phyloP scores from a whole-genome alignment of 208 protist genomes.

The Leishmania tropica region DNA sequence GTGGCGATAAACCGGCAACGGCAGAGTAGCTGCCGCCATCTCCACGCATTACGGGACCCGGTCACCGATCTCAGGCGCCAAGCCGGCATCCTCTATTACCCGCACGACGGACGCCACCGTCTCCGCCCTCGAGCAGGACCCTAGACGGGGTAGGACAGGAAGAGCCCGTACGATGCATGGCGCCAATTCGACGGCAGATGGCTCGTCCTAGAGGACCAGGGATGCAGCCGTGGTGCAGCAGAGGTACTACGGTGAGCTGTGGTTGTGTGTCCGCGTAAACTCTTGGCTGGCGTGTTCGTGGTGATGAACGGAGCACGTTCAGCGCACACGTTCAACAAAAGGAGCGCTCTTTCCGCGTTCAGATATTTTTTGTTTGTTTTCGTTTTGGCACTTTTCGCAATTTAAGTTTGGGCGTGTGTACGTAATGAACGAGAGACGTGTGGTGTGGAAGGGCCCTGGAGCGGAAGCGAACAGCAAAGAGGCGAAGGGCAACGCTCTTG shows the following conservation, averaged over 20 bases:
- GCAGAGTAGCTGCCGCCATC: background rate
- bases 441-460: background rate
- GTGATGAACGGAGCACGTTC: too few species aligned
- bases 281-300: too few species aligned
- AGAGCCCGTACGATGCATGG: background rate
- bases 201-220: background rate
- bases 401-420: too few species aligned
- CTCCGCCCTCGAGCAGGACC: background rate
- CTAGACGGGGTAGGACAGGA: background rate
- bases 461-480: background rate
- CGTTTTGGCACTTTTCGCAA: too few species aligned
- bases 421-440: background rate
- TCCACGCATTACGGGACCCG: background rate
- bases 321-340: too few species aligned
- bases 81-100: background rate
- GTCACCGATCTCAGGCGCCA: background rate
- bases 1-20: background rate
- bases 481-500: background rate
- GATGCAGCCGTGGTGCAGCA: background rate
- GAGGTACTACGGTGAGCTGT: background rate
- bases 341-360: too few species aligned
- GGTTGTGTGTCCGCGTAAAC: background rate
- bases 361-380: too few species aligned
- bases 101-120: background rate
- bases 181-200: background rate